phyloP scores from a whole-genome alignment of 2,329 filamentous ascomycete genomes.

The Stachybotrys elegans region DNA sequence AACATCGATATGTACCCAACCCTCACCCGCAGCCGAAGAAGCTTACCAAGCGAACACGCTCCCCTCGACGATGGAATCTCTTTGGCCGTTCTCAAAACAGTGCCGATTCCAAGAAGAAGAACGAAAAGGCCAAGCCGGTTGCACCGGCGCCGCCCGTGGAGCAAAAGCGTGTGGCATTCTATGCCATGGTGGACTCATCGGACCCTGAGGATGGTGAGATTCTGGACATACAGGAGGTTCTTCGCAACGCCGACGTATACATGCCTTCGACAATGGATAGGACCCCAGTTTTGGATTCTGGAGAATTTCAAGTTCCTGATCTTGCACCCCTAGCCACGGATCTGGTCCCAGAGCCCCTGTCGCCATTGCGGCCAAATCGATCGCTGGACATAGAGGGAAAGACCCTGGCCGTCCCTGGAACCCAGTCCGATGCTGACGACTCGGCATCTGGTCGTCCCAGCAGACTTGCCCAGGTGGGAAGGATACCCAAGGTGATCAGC shows the following conservation, averaged over 20 bases:
- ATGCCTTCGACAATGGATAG: slow-evolving; percentile 13
- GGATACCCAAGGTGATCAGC: slow-evolving; percentile 78
- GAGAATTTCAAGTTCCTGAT: slow-evolving; percentile 2
- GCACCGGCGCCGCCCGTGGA: slow-evolving; percentile 41
- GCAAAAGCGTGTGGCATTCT: slow-evolving; percentile 52
- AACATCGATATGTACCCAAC: slow-evolving; percentile 28
- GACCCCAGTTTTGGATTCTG: background rate
- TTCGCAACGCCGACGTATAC: slow-evolving; percentile 43
- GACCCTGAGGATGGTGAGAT: slow-evolving; percentile 46
- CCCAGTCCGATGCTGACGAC: background rate
- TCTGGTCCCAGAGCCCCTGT: background rate
- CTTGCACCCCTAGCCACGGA: background rate
- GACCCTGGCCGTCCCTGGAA: slow-evolving; percentile 6
- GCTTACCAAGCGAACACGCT: slow-evolving; percentile 47
- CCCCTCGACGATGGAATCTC: slow-evolving; percentile 59
- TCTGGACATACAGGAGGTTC: slow-evolving; percentile 35
- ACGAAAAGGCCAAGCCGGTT: slow-evolving; percentile 33
- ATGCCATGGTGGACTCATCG: slow-evolving; percentile 56
- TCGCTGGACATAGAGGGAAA: no score
- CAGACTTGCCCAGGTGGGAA: slow-evolving; percentile 73
- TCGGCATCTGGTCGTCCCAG: slow-evolving; percentile 32
- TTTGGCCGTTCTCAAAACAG: slow-evolving; percentile 52
- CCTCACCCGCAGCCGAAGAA: slow-evolving; percentile 41
- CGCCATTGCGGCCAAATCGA: background rate
- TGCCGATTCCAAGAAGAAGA: slow-evolving; percentile 30